Evolutionary conservation across 2,329 filamentous ascomycete species (phyloP), one percentile per base, ranked within the genome.

Genomic region (Microcyclosporella mali): DNA sequence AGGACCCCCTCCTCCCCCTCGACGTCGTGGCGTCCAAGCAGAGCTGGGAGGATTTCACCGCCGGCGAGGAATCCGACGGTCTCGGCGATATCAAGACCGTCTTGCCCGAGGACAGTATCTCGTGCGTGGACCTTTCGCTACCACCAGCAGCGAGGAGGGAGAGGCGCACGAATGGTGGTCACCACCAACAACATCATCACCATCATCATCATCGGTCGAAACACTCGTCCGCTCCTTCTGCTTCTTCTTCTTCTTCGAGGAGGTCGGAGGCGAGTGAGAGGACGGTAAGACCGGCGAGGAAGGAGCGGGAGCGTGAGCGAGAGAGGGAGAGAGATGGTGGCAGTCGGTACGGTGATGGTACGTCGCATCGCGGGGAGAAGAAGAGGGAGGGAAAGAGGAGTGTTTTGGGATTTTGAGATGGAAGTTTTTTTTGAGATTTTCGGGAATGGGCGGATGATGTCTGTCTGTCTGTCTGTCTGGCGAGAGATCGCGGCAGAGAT

Each of bases 101-200:
- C 1, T 64, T 67, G 2, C 71, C 71, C 1, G 68, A 69, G 45
- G 71, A 74, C 45, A 70, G 66, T 41, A 71, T 73, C 46, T 70
- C 67, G 11, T 67, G 70, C 55, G 65, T 61, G 6, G 49, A 54
- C 41, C 28, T 50, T 10, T 38, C 32, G 7, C 34, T 37, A 33
- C 40, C 40, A n/a, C n/a, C n/a, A n/a, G n/a, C n/a, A n/a, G n/a
- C n/a, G n/a, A n/a, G n/a, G 19, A 37, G 18, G 32, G 21, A 33
- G 21, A 14, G 42, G 34, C 15, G 43, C 34, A 33, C 45, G 40
- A 29, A 39, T 35, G 43, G 40, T 38, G 45, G 37, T n/a, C 32
- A 33, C 25, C 15, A 7, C 37, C 51, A 43, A 33, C 21, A n/a
- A n/a, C n/a, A n/a, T n/a, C n/a, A n/a, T n/a, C n/a, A n/a, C n/a